These are phyloP conservation scores for Paracoccidioides brasiliensis DNA, from an alignment of 2,329 filamentous ascomycete genomes.

Conservation along the genomic window DNA sequence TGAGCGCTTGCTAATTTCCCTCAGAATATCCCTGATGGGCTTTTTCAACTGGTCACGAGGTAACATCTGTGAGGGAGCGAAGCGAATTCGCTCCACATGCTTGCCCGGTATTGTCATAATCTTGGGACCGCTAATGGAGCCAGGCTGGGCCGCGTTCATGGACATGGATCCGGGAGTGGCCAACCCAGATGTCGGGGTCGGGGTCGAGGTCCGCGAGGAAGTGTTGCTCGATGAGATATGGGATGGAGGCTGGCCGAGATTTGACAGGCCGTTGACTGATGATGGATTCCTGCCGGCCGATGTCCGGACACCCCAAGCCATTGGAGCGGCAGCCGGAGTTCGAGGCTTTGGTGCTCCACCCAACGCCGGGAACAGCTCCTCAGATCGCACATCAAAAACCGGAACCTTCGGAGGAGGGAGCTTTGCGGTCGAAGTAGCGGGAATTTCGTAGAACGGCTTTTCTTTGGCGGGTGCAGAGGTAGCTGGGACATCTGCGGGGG, in stretches of 20 bases:
- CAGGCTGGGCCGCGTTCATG: slow-evolving; percentile 4
- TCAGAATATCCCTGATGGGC: slow-evolving; percentile 70
- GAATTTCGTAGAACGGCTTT: slow-evolving; percentile 43
- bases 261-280: slow-evolving; percentile 34
- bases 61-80: slow-evolving; percentile 64
- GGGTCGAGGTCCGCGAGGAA: slow-evolving; percentile 46
- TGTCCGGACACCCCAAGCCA: slow-evolving; percentile 63
- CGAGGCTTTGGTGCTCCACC: slow-evolving; percentile 55
- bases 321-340: slow-evolving; percentile 46
- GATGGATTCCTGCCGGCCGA: slow-evolving; percentile 23
- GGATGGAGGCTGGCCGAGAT: slow-evolving; percentile 27
- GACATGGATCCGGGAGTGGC: slow-evolving; percentile 17
- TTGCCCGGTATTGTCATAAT: slow-evolving; percentile 69
- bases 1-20: slow-evolving; percentile 84
- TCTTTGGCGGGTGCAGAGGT: slow-evolving; percentile 42
- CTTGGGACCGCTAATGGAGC: slow-evolving; percentile 32
- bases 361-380: slow-evolving; percentile 88
- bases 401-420: slow-evolving; percentile 27
- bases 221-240: not conserved
- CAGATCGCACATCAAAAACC: slow-evolving; percentile 66
- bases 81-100: slow-evolving; percentile 60
- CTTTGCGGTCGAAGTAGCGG: slow-evolving; percentile 22
- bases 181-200: slow-evolving; percentile 49
- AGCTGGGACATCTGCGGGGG: slow-evolving; percentile 22
- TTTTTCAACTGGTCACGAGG: slow-evolving; percentile 69